Conservation (phyloP, 163 green algal genomes). For the Scenedesmus sp. region DNA sequence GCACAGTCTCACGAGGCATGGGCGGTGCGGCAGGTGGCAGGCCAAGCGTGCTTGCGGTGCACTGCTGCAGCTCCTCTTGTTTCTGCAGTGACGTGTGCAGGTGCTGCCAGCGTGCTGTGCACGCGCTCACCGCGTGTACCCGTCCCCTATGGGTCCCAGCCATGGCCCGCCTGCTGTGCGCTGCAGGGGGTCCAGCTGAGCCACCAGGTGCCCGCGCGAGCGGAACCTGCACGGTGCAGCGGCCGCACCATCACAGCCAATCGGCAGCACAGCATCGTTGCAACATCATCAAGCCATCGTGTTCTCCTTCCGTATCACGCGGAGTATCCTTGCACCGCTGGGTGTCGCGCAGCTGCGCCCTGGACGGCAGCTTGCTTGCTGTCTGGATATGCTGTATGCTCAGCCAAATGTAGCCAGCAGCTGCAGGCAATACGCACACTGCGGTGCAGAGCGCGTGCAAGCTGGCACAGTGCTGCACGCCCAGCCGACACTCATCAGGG, state of each 20-base stretch:
- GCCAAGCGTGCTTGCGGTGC: background rate
- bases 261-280: no score
- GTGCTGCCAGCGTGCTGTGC: background rate
- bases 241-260: no score
- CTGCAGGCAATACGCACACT: background rate
- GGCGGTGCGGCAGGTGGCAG: no score
- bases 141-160: conserved; percentile 52
- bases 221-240: conserved; percentile 60
- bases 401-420: no score
- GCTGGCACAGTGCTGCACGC: background rate
- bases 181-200: conserved; percentile 70
- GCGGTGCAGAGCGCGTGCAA: background rate
- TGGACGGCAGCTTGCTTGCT: no score
- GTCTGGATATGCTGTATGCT: no score
- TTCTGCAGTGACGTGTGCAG: background rate
- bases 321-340: no score
- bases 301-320: no score
- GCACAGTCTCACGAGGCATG: no score
- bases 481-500: background rate
- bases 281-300: no score
- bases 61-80: background rate
- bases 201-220: conserved; percentile 69
- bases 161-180: conserved; percentile 60
- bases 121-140: conserved; percentile 20
- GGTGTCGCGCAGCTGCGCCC: no score